A percentile compares a stretch with the other conserved stretches of the same genome.
phyloP scores from a whole-genome alignment of 768 basidiomycete species.

The Lactifluus pinguis region DNA sequence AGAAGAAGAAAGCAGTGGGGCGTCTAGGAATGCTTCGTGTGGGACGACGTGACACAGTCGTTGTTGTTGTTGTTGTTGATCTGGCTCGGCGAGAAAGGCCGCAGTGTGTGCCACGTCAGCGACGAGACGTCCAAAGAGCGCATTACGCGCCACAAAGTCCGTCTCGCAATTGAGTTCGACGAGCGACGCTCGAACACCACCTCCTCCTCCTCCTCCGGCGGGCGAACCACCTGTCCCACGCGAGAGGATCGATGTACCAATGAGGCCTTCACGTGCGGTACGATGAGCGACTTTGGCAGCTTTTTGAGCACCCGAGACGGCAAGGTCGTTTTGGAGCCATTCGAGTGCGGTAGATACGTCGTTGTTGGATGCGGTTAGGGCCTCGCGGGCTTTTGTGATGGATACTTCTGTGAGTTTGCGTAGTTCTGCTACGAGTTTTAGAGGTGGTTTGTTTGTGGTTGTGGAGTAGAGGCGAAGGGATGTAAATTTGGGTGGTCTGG shows the following conservation, averaged over 20 bases:
- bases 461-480: conserved; percentile 45
- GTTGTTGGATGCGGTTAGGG: conserved; percentile 65
- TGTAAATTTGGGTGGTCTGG: background rate
- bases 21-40: conserved; percentile 45
- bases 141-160: conserved; percentile 87
- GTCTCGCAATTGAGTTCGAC: conserved; percentile 95
- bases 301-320: conserved; percentile 62
- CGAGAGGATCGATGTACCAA: conserved; percentile 69
- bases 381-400: conserved; percentile 81
- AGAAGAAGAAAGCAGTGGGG: conserved; percentile 52
- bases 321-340: conserved; percentile 76
- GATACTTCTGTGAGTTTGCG: conserved; percentile 77
- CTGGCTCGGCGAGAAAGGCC: conserved; percentile 54
- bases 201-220: no score
- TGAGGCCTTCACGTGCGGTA: conserved; percentile 65
- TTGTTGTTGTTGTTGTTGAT: conserved; percentile 11
- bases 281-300: conserved; percentile 79
- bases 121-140: conserved; percentile 69
- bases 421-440: conserved; percentile 78
- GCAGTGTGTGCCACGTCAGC: conserved; percentile 76
- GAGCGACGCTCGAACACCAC: conserved; percentile 68
- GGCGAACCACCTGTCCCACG: conserved; percentile 41
- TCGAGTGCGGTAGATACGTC: conserved; percentile 63
- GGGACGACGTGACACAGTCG: conserved; percentile 33
- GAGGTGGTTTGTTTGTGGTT: conserved; percentile 42